These are phyloP conservation scores for Thraustochytrium striatum DNA, from an alignment of 352 stramenopile genomes.

Conservation along the genomic window DNA sequence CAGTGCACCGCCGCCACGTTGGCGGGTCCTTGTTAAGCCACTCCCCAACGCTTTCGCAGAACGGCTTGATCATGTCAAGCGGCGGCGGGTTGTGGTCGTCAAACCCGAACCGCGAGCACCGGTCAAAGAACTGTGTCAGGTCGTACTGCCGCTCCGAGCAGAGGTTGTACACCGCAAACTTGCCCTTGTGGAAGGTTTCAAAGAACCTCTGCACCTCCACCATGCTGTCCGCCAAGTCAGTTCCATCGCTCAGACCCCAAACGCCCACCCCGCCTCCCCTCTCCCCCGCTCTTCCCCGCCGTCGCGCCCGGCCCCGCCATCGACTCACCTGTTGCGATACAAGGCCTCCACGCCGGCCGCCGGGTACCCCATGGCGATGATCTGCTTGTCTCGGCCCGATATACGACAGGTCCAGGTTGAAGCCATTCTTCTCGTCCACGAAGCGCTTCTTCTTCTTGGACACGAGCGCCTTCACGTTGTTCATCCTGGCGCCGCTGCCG, in stretches of 20 bases:
- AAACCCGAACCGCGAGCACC: constrained; percentile 67
- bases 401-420: constrained; percentile 85
- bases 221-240: too few species aligned
- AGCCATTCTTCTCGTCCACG: constrained; percentile 67
- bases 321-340: constrained; percentile 85
- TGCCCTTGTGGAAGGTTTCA: constrained; percentile 66
- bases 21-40: constrained; percentile 56
- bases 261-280: background rate
- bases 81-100: constrained; percentile 77
- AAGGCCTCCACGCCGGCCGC: constrained; percentile 74
- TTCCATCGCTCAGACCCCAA: background rate
- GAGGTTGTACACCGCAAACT: constrained; percentile 84
- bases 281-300: background rate
- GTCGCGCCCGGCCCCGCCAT: constrained; percentile 47
- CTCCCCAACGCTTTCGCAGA: constrained; percentile 65
- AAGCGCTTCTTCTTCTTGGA: constrained; percentile 82
- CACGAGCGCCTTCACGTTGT: constrained; percentile 60
- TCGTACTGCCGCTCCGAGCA: constrained; percentile 74
- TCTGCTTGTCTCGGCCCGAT: constrained; percentile 62
- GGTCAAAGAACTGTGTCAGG: constrained; percentile 55
- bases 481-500: background rate
- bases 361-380: constrained; percentile 82
- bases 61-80: constrained; percentile 66
- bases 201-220: constrained; percentile 80
- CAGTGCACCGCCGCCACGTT: constrained; percentile 81